Evolutionary conservation across 106 monocot species (phyloP).

Genomic region (Acorus gramineus): DNA sequence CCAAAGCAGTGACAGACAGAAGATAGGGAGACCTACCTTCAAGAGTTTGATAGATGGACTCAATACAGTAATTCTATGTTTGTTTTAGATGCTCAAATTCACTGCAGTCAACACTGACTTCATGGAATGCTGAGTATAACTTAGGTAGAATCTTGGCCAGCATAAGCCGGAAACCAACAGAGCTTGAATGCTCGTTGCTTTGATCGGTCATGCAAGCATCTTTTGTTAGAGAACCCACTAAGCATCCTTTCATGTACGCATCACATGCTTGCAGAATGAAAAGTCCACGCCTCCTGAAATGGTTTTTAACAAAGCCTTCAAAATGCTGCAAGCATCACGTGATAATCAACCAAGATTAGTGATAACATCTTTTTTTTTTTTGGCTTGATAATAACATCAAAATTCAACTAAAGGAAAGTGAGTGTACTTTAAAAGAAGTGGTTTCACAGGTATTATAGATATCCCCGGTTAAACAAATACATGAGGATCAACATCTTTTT

Average conservation of each 20-base stretch:
- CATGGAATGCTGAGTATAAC: slow-evolving; percentile 27
- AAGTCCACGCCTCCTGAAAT: slow-evolving; percentile 42
- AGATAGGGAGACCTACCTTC: too few relatives aligned
- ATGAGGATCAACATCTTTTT: too few relatives aligned
- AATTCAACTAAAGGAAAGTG: too few relatives aligned
- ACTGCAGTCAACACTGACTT: slow-evolving; percentile 38
- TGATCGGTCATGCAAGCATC: slow-evolving; percentile 42
- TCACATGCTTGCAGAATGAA: slow-evolving; percentile 68
- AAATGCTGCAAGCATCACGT: slow-evolving; percentile 46
- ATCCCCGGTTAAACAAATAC: too few relatives aligned
- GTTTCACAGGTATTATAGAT: too few relatives aligned
- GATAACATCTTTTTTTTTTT: too few relatives aligned
- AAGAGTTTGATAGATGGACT: too few relatives aligned
- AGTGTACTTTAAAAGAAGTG: too few relatives aligned
- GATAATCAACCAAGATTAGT: too few relatives aligned
- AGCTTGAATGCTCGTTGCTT: slow-evolving; percentile 36
- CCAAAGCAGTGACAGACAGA: too few relatives aligned
- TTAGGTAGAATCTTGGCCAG: slow-evolving; percentile 60
- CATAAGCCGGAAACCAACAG: slow-evolving; percentile 70
- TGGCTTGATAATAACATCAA: too few relatives aligned
- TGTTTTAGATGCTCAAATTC: slow-evolving; percentile 28
- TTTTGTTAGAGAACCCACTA: slow-evolving; percentile 49
- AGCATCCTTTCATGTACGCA: slow-evolving; percentile 52
- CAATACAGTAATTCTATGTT: too few relatives aligned
- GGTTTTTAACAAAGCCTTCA: slow-evolving; percentile 52